phyloP scores from a whole-genome alignment of 169 alveolate genomes.

The Neospora caninum region DNA sequence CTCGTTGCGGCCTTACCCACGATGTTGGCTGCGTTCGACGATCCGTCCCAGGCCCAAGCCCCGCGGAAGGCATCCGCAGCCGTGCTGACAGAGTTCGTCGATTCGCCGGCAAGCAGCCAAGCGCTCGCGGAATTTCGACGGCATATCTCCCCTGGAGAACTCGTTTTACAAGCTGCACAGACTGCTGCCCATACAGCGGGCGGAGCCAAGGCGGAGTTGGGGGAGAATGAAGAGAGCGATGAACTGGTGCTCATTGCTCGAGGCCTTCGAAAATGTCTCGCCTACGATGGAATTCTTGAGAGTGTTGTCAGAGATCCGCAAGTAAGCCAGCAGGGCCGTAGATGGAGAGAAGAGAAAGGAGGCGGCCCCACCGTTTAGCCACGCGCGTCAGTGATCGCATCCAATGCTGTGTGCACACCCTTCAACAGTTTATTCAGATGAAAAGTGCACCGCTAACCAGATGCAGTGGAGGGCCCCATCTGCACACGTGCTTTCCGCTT shows the following conservation, averaged over 20 bases:
- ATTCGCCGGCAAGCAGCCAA: neutral
- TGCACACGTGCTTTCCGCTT: too few relatives aligned
- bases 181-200: neutral
- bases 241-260: neutral
- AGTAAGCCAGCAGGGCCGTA: neutral
- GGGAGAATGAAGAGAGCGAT: neutral
- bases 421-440: too few relatives aligned
- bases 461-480: too few relatives aligned
- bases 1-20: neutral
- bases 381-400: too few relatives aligned
- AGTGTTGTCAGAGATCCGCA: neutral
- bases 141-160: neutral
- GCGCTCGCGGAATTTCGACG: neutral
- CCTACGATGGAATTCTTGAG: conserved; percentile 6
- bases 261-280: conserved; percentile 13
- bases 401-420: too few relatives aligned
- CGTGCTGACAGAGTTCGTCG: neutral
- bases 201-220: neutral
- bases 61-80: neutral
- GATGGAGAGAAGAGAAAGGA: too few relatives aligned
- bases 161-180: neutral
- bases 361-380: too few relatives aligned
- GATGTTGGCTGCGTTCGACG: neutral
- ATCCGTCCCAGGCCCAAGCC: neutral
- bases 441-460: too few relatives aligned